Conservation (phyloP, 495 filamentous ascomycete genomes). For the Xylaria curta region DNA sequence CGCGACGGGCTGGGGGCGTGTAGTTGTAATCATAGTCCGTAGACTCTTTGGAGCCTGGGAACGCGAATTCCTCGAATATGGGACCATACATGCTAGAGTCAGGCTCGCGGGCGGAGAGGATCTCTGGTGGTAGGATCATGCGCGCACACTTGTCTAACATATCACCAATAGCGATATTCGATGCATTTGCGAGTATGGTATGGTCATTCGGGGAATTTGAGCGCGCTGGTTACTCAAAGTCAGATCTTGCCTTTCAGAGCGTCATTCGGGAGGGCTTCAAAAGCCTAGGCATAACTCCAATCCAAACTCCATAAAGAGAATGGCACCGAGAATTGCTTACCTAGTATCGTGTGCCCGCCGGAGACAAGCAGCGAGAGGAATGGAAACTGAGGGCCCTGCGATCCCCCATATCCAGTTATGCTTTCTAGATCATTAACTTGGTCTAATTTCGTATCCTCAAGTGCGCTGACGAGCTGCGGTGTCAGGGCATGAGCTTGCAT, state of each 20-base stretch:
- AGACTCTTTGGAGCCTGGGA: constrained; percentile 53
- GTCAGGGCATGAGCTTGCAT: constrained; percentile 98
- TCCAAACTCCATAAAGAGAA: no score
- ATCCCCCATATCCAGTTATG: not conserved
- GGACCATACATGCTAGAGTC: constrained; percentile 78
- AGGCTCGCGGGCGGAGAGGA: constrained; percentile 42
- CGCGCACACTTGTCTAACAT: constrained; percentile 84
- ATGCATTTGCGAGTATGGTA: constrained; percentile 69
- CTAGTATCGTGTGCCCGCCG: constrained; percentile 87
- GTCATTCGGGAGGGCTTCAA: not conserved
- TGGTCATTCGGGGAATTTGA: constrained; percentile 70
- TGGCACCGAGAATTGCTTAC: not conserved
- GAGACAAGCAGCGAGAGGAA: constrained; percentile 91
- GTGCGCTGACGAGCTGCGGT: constrained; percentile 74
- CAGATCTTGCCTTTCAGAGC: not conserved
- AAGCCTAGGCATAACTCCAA: not conserved
- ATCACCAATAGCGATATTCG: constrained; percentile 83
- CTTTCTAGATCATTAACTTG: not conserved
- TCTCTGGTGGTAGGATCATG: constrained; percentile 66
- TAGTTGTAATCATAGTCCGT: constrained; percentile 59
- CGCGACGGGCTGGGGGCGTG: constrained; percentile 57
- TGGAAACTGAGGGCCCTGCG: constrained; percentile 63
- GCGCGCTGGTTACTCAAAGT: constrained; percentile 50
- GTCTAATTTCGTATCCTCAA: constrained; percentile 41
- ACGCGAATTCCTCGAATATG: constrained; percentile 78